Percentiles rank a stretch among this genome's conserved stretches.
phyloP scores from a whole-genome alignment of 2,329 filamentous ascomycete genomes.

The Chaetomiaceae sp. region DNA sequence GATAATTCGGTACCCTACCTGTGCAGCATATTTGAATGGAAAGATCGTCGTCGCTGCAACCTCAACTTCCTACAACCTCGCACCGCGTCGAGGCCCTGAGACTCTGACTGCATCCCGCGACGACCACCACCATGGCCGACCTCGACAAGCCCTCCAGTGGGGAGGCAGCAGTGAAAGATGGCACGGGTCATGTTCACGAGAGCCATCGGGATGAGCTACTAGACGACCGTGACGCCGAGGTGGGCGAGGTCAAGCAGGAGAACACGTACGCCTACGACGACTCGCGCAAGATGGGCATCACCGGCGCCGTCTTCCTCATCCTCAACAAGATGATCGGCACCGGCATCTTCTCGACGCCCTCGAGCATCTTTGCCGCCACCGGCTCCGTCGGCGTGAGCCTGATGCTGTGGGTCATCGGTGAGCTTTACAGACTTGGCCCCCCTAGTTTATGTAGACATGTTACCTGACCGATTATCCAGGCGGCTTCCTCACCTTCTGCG shows the following conservation, averaged over 20 bases:
- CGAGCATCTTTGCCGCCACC: slow-evolving; percentile 45
- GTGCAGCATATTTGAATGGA: too few relatives aligned
- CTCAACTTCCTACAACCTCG: neutral
- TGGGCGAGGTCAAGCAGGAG: slow-evolving; percentile 21
- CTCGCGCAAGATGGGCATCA: slow-evolving; percentile 22
- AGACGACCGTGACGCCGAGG: slow-evolving; percentile 7
- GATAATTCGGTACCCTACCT: too few relatives aligned
- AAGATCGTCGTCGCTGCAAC: too few relatives aligned
- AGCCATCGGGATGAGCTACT: too few relatives aligned
- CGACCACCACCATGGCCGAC: slow-evolving; percentile 14
- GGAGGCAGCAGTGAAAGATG: slow-evolving; percentile 8
- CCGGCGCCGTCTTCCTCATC: slow-evolving; percentile 23
- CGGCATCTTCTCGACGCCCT: slow-evolving; percentile 48
- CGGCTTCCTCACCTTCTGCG: slow-evolving; percentile 48
- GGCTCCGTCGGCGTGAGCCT: slow-evolving; percentile 44
- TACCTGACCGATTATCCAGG: too few relatives aligned
- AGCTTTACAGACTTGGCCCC: too few relatives aligned
- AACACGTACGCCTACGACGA: slow-evolving; percentile 23
- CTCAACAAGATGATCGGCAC: slow-evolving; percentile 30
- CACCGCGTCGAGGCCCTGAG: neutral
- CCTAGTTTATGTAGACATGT: too few relatives aligned
- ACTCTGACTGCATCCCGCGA: neutral
- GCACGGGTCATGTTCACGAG: slow-evolving; percentile 5
- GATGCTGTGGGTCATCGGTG: slow-evolving; percentile 32
- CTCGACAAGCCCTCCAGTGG: slow-evolving; percentile 15